phyloP scores from a whole-genome alignment of 1,284 basidiomycete species.

The Cryptococcus maquisensis region DNA sequence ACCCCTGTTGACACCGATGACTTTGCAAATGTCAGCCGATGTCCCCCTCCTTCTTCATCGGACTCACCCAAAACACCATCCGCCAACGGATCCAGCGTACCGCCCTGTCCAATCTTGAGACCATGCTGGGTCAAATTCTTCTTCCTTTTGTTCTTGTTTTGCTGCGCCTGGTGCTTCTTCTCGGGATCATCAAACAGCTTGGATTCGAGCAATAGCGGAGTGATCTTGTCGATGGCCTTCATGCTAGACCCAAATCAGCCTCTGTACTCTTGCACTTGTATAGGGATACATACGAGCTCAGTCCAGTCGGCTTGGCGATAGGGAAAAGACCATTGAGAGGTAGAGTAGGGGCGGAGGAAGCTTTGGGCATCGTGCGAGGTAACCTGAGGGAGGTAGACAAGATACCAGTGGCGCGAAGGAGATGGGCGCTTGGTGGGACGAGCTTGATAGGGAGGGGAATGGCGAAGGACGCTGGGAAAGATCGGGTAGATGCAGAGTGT shows the following conservation, averaged over 20 bases:
- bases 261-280: not conserved
- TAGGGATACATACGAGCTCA: slow-evolving; percentile 38
- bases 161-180: slow-evolving; percentile 12
- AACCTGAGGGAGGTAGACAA: not conserved
- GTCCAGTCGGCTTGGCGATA: slow-evolving; percentile 49
- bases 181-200: slow-evolving; percentile 65
- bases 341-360: slow-evolving; percentile 30
- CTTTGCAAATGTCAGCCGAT: slow-evolving; percentile 50
- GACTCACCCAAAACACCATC: slow-evolving; percentile 66
- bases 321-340: slow-evolving; percentile 50
- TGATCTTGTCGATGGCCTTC: slow-evolving; percentile 81
- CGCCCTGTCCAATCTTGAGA: slow-evolving; percentile 50
- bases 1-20: slow-evolving; percentile 83
- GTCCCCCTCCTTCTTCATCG: not conserved
- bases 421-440: slow-evolving; percentile 5
- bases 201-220: slow-evolving; percentile 72
- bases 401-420: slow-evolving; percentile 6
- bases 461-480: not conserved
- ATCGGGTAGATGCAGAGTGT: no score
- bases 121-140: slow-evolving; percentile 39
- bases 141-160: slow-evolving; percentile 31
- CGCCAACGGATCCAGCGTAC: slow-evolving; percentile 90
- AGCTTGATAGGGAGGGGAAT: not conserved
- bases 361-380: slow-evolving; percentile 43
- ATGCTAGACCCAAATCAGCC: slow-evolving; percentile 59